Evolutionary conservation across 495 filamentous ascomycete genomes (phyloP), one percentile per base, ranked within the genome.

Genomic region (Xylaria sp.): DNA sequence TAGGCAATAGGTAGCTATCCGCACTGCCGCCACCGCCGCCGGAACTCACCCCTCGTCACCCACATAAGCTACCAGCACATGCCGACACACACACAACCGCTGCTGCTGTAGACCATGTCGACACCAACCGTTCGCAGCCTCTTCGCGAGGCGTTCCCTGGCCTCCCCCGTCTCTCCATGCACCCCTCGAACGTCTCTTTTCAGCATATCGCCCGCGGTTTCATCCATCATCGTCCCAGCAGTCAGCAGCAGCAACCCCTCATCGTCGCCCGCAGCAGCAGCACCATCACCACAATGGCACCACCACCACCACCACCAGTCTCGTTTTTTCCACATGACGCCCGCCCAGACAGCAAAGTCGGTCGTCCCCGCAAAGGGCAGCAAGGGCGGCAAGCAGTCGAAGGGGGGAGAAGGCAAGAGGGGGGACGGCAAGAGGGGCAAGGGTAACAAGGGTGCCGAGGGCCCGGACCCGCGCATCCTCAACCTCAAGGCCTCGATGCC

Each of bases 401-500:
- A 72, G 35, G 44, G 43, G 57, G n/a, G n/a, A n/a, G n/a, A n/a
- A n/a, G n/a, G n/a, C n/a, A n/a, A n/a, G n/a, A n/a, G n/a, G n/a
- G n/a, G n/a, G n/a, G n/a, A n/a, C n/a, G n/a, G n/a, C n/a, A 68
- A 46, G 35, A 71, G 64, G 50, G 43, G 67, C 2, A 73, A 64
- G 55, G 72, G 61, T 55, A 65, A 65, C 40, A 66, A 63, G 8
- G 74, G 68, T 21, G 74, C 15, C 58, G 58, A 71, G 3, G 69
- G 50, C 0, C 74, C 72, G 0, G 77, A 77, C 55, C 76, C 75
- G 0, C 67, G 75, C 37, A 74, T 79, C 66, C 0, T 69, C 41
- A 79, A 73, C 53, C 72, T 79, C 14, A 77, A 77, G n/a, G 41
- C 44, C 7, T 71, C 77, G 5, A 79, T 77, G 75, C 77, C 77